Evolutionary conservation across 345 rosid genomes (phyloP), one percentile per base, ranked within the genome.

Genomic region (Bretschneidera sinensis): DNA sequence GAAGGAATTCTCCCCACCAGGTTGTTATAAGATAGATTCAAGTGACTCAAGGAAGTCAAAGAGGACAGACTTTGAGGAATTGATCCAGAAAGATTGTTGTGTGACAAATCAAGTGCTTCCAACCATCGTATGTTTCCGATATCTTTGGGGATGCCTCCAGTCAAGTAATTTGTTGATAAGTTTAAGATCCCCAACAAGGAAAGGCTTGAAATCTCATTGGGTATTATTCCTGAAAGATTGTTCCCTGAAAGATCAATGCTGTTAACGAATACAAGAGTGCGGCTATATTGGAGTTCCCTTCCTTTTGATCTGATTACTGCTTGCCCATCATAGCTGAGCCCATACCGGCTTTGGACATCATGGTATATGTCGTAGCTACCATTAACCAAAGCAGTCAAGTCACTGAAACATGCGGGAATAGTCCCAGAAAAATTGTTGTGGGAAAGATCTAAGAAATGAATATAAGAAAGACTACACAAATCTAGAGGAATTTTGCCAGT

Each of bases 1-100:
- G n/a, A 9, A 4, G 72, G 72, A 25, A 73, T 63, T 28, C 23
- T 17, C 14, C 69, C 72, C 1, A 31, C 22, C 10, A 73, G 54
- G 54, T 67, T 48, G 45, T 72, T 72, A 17, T 72, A 47, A 11
- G 72, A 67, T 13, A 73, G 15, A 54, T 73, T 67, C 51, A 73
- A 55, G 48, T 62, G 55, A 23, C 18, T 58, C 57, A 73, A 35
- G 21, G 23, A n/a, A n/a, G n/a, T n/a, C n/a, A n/a, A n/a, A n/a
- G n/a, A n/a, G n/a, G n/a, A n/a, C n/a, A n/a, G n/a, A n/a, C n/a
- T n/a, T n/a, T n/a, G n/a, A n/a, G n/a, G n/a, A n/a, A n/a, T n/a
- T n/a, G n/a, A n/a, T n/a, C n/a, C n/a, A n/a, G n/a, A n/a, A n/a
- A n/a, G n/a, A n/a, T n/a, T n/a, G n/a, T n/a, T n/a, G n/a, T n/a